Base-by-base conservation (phyloP, 352 stramenopile species). In the Phytophthora agathidicida region DNA sequence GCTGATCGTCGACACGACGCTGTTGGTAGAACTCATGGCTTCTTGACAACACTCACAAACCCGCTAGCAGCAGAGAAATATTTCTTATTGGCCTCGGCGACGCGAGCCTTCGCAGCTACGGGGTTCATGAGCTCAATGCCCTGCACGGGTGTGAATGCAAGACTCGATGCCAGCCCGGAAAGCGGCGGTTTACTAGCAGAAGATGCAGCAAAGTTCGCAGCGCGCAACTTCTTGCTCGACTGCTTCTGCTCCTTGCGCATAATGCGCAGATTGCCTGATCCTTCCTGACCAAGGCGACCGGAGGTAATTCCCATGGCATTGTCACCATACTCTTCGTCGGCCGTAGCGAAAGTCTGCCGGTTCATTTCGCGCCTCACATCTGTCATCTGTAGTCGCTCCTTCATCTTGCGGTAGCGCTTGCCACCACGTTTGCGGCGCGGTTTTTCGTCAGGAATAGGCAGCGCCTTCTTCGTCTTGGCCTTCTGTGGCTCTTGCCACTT, bases 401-500 rank as follows among this genome's bases (percentile, higher is more conserved):
- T 99, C 53, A 98, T 88, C 67, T 97, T 97, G 51, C 98, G 89
- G 58, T 99, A 81, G 59, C 96, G 71, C 86, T 98, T 86, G 78
- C 92, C 83, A 75, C 94, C 83, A 43, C 91, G 88, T 54, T 99
- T 99, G 46, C 96, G 97, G 17, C 94, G 90, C 16, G 90, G 91
- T 61, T 98, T 98, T 63, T 94, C 94, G 68, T 98, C 97, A 31
- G 94, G 93, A 46, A 97, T 95, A 10, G 97, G 97, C 50, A 99
- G 77, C 8, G 97, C 93, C 70, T 99, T 99, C 63, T 98, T 96
- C 4, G 90, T 97, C 64, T 98, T 98, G 27, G 93, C 96, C 61
- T 98, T 98, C 42, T 98, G 91, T 2, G 96, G 96, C 60, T 99
- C 96, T 60, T 99, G 90, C 89, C 90, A 98, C 60, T 99, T 99